phyloP scores from a whole-genome alignment of 1,139 yeast species.

The Protomyces gravidus region DNA sequence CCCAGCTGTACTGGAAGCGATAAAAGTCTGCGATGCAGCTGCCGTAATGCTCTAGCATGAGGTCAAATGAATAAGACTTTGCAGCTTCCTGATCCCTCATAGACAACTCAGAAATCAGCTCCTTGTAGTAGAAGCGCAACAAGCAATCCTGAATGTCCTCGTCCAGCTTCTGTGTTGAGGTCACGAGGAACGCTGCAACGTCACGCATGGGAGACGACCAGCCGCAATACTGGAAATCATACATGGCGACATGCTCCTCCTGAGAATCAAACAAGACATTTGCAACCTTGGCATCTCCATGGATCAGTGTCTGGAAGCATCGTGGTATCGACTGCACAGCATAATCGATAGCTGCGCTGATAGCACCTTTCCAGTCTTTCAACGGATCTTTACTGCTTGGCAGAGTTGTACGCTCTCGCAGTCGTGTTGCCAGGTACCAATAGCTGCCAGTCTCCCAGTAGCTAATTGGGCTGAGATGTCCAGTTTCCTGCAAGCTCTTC shows the following conservation, averaged over 20 bases:
- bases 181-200: constrained; percentile 1
- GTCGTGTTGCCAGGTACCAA: constrained; percentile 8
- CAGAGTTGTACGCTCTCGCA: background rate
- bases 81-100: background rate
- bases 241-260: background rate
- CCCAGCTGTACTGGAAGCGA: constrained; percentile 13
- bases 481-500: background rate
- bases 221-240: constrained; percentile 8
- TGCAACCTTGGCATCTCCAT: constrained; percentile 9
- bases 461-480: background rate
- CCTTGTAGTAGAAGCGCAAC: background rate
- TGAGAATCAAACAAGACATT: background rate
- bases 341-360: background rate
- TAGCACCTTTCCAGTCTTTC: background rate
- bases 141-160: background rate
- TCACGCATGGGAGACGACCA: background rate
- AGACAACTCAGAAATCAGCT: background rate
- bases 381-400: background rate
- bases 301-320: background rate
- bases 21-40: constrained; percentile 5
- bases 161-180: background rate
- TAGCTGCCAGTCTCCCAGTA: constrained; percentile 15
- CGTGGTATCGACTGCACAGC: background rate
- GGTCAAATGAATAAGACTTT: background rate
- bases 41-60: constrained; percentile 5